These are phyloP conservation scores for Bipolaris sorokiniana DNA, from an alignment of 2,329 filamentous ascomycete genomes.

Conservation along the genomic window DNA sequence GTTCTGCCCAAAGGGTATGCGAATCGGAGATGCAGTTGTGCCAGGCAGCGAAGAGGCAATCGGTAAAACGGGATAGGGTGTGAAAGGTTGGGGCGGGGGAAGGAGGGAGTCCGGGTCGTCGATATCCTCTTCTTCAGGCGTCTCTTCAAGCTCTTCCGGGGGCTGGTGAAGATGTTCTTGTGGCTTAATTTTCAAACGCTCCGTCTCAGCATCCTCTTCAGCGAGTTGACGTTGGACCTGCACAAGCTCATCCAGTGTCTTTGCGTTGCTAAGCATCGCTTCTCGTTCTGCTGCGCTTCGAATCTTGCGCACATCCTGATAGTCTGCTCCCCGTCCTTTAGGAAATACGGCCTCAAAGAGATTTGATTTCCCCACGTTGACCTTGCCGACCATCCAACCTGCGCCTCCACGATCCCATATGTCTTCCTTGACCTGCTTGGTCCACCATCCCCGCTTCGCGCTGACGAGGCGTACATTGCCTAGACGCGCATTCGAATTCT, in stretches of 20 bases:
- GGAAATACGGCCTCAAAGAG: constrained; percentile 89
- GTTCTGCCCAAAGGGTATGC: constrained; percentile 84
- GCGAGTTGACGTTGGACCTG: constrained; percentile 39
- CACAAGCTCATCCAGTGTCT: constrained; percentile 35
- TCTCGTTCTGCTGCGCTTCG: constrained; percentile 43
- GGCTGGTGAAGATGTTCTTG: constrained; percentile 31
- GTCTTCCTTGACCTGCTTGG: constrained; percentile 80
- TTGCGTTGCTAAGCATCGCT: constrained; percentile 35
- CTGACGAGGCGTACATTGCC: constrained; percentile 90
- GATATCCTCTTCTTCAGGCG: constrained; percentile 33
- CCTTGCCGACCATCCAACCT: constrained; percentile 96
- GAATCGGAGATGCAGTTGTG: constrained; percentile 93
- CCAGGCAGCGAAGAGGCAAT: constrained; percentile 85
- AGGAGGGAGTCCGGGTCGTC: constrained; percentile 61
- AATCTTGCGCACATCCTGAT: constrained; percentile 44
- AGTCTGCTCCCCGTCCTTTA: constrained; percentile 60
- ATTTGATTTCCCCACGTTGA: constrained; percentile 95
- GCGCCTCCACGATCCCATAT: constrained; percentile 84
- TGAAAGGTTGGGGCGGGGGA: constrained; percentile 75
- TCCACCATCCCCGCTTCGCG: constrained; percentile 89
- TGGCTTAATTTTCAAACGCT: constrained; percentile 27
- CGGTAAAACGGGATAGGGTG: constrained; percentile 81
- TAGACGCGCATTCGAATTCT: constrained; percentile 73
- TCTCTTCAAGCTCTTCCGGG: constrained; percentile 26
- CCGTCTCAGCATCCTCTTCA: constrained; percentile 41